phyloP scores from a whole-genome alignment of 177 flowering plant genomes.

The Telopea speciosissima region DNA sequence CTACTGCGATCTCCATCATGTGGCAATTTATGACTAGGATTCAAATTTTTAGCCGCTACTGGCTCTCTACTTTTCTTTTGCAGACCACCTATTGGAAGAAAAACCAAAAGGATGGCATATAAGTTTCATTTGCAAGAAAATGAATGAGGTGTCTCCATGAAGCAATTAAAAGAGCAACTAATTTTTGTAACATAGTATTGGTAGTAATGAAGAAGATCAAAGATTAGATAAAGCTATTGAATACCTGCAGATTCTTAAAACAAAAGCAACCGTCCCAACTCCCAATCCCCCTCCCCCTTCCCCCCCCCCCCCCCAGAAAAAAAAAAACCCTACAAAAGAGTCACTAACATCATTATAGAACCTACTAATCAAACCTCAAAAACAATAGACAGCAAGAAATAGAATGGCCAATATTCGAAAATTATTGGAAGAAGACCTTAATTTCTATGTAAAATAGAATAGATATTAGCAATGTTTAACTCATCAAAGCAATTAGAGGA shows the following conservation, averaged over 20 bases:
- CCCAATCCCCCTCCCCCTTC: too few species aligned
- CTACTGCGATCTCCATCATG: conserved; percentile 29
- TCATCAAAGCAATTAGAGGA: too few species aligned
- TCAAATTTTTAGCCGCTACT: conserved; percentile 28
- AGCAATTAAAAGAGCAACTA: not conserved
- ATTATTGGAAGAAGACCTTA: not conserved
- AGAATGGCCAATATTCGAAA: not conserved
- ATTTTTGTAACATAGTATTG: not conserved
- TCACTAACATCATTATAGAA: not conserved
- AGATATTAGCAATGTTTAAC: not conserved
- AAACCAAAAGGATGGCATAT: conserved; percentile 4
- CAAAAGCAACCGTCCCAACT: too few species aligned
- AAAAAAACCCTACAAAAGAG: not conserved
- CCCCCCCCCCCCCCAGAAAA: not conserved
- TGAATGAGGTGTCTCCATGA: not conserved
- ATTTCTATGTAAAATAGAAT: not conserved
- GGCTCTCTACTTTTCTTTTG: conserved; percentile 32
- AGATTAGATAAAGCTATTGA: too few species aligned
- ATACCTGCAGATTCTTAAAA: too few species aligned
- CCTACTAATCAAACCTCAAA: not conserved
- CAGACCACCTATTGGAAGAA: conserved; percentile 34
- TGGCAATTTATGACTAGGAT: conserved; percentile 21
- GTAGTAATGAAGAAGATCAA: not conserved
- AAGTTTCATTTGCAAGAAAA: not conserved
- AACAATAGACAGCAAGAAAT: not conserved